phyloP scores from a whole-genome alignment of 2,329 filamentous ascomycete species.

The Graphium sp. region DNA sequence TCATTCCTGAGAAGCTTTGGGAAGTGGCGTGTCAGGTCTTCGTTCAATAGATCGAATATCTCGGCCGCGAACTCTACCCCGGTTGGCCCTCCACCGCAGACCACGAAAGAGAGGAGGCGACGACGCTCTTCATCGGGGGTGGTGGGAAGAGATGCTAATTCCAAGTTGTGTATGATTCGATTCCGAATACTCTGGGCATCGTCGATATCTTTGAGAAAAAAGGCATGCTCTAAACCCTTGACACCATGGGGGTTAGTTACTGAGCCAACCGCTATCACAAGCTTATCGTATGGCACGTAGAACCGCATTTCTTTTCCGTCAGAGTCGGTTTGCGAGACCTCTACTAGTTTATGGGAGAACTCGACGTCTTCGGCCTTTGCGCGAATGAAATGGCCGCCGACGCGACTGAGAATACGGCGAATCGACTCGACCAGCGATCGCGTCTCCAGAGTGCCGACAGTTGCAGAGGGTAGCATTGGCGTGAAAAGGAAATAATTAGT shows the following conservation, averaged over 20 bases:
- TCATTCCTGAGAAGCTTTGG: slow-evolving; percentile 87
- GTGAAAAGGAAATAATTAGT: slow-evolving; percentile 97
- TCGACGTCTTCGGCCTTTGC: slow-evolving; percentile 79
- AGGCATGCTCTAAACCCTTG: slow-evolving; percentile 81
- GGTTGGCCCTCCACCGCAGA: slow-evolving; percentile 88
- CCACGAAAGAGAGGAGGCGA: slow-evolving; percentile 83
- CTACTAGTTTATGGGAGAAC: slow-evolving; percentile 80
- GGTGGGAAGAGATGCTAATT: slow-evolving; percentile 82
- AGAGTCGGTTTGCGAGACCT: slow-evolving; percentile 58
- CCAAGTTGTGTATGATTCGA: slow-evolving; percentile 74
- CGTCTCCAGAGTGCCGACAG: slow-evolving; percentile 85
- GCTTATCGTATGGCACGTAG: slow-evolving; percentile 94
- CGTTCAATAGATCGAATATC: slow-evolving; percentile 88
- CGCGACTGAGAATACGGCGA: slow-evolving; percentile 59
- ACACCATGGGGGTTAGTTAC: slow-evolving; percentile 92
- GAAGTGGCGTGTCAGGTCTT: slow-evolving; percentile 72
- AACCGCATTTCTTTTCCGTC: slow-evolving; percentile 63
- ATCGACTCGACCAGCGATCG: slow-evolving; percentile 88
- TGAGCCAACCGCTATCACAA: slow-evolving; percentile 83
- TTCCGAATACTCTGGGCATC: slow-evolving; percentile 86
- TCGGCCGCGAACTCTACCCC: slow-evolving; percentile 97
- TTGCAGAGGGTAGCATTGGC: slow-evolving; percentile 92
- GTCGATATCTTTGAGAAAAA: slow-evolving; percentile 89
- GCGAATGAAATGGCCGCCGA: slow-evolving; percentile 80
- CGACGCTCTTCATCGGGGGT: slow-evolving; percentile 76